Evolutionary conservation across 495 filamentous ascomycete species (phyloP).

Genomic region (Aspergillus saccharolyticus): DNA sequence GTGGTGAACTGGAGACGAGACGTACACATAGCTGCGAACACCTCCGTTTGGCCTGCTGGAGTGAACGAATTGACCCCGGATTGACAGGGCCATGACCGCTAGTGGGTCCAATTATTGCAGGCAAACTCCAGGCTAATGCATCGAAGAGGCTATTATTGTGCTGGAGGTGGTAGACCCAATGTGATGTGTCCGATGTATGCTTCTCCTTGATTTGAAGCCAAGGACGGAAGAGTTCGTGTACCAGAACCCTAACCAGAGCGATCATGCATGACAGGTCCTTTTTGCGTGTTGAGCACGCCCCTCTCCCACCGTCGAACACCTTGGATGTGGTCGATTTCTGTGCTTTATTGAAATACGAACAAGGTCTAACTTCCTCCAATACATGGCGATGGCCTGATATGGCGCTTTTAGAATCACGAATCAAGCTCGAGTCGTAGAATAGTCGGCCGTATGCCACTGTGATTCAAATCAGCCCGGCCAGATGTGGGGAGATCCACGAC

Average conservation of each 20-base stretch:
- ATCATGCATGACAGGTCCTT: background rate
- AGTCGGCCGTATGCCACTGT: background rate
- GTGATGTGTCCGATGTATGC: background rate
- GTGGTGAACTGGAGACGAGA: no score
- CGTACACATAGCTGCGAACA: background rate
- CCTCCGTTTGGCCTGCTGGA: background rate
- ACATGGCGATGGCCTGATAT: background rate
- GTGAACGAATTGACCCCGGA: background rate
- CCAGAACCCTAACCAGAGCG: background rate
- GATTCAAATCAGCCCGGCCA: background rate
- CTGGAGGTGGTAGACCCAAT: background rate
- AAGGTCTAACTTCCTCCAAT: background rate
- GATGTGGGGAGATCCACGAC: background rate
- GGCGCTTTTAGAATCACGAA: background rate
- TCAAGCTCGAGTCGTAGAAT: background rate
- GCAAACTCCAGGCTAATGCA: background rate
- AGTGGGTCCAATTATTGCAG: background rate
- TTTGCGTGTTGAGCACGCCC: background rate
- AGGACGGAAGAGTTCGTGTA: background rate
- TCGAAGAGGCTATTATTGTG: background rate
- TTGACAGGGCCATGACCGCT: background rate
- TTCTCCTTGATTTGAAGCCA: background rate
- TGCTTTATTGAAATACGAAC: background rate
- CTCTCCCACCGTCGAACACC: no score
- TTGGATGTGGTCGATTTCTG: background rate